Percentiles rank a stretch among this genome's conserved stretches.
phyloP scores from a whole-genome alignment of 805 yeast genomes.

The Wickerhamomyces silvicola region DNA sequence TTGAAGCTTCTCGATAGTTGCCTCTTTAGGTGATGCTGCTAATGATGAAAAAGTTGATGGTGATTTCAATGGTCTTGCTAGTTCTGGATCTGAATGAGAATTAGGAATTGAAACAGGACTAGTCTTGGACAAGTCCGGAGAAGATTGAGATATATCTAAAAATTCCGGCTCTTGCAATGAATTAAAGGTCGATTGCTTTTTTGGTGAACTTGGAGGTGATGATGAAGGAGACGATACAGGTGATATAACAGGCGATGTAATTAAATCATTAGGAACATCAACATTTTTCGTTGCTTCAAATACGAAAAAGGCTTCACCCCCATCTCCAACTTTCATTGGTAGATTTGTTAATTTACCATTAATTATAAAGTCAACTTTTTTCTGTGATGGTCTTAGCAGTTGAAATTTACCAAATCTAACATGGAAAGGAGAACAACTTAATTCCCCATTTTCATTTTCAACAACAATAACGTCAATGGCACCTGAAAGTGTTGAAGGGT shows the following conservation, averaged over 20 bases:
- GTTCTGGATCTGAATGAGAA: slow-evolving; percentile 10
- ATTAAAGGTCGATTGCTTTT: slow-evolving; percentile 2
- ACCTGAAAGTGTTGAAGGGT: slow-evolving; percentile 93
- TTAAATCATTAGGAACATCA: slow-evolving; percentile 64
- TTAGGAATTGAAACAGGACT: slow-evolving; percentile 1
- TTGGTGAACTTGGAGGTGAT: slow-evolving; percentile 21
- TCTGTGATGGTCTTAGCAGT: slow-evolving; percentile 87
- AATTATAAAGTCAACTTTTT: slow-evolving; percentile 83
- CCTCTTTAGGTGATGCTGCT: slow-evolving; percentile 24
- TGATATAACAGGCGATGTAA: slow-evolving; percentile 29
- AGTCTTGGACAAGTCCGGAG: slow-evolving; percentile 8
- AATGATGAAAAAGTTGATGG: slow-evolving; percentile 9
- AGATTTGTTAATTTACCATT: slow-evolving; percentile 75
- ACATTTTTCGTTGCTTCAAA: slow-evolving; percentile 68
- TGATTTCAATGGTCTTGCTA: slow-evolving; percentile 12
- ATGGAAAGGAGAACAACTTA: slow-evolving; percentile 94
- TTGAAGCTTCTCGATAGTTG: slow-evolving; percentile 52
- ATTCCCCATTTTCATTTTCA: slow-evolving; percentile 72
- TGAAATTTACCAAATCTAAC: slow-evolving; percentile 94
- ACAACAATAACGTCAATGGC: slow-evolving; percentile 96
- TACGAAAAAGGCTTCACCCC: slow-evolving; percentile 96
- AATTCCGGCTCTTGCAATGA: slow-evolving; percentile 42
- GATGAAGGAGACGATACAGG: slow-evolving; percentile 18
- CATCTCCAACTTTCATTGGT: slow-evolving; percentile 96
- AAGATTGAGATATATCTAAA: slow-evolving; percentile 34